These are phyloP conservation scores for Fusarium floridanum DNA, from an alignment of 2,329 filamentous ascomycete species.

Conservation along the genomic window DNA sequence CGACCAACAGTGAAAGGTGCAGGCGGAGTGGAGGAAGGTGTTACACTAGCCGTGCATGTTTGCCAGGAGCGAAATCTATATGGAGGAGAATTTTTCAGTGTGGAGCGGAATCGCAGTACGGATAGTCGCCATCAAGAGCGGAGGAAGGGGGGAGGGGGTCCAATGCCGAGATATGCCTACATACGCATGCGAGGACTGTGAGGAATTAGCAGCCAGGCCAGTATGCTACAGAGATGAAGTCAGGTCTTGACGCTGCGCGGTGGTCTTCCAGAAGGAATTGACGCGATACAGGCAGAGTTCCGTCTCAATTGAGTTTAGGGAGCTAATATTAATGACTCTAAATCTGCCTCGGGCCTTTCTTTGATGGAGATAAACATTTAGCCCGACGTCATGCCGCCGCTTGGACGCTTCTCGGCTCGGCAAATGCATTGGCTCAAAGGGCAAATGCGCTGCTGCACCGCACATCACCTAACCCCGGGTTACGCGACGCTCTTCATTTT, in stretches of 20 bases:
- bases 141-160: background rate
- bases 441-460: background rate
- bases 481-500: background rate
- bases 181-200: background rate
- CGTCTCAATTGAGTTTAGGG: background rate
- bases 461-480: background rate
- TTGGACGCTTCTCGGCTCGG: background rate
- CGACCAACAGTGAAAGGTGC: slow-evolving; percentile 1
- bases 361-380: background rate
- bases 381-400: background rate
- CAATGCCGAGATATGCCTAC: background rate
- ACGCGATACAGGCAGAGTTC: background rate
- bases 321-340: background rate
- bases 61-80: slow-evolving; percentile 5
- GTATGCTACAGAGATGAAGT: background rate
- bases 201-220: background rate
- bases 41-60: background rate
- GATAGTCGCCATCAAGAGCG: background rate
- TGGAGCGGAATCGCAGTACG: slow-evolving; percentile 8
- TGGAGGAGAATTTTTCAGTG: slow-evolving; percentile 25
- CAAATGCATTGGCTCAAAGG: background rate
- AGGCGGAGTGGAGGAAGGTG: background rate
- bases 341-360: background rate
- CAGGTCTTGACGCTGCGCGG: background rate
- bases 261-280: background rate